Base-by-base conservation (phyloP, 768 basidiomycete species). In the Daedaleopsis sinensis region DNA sequence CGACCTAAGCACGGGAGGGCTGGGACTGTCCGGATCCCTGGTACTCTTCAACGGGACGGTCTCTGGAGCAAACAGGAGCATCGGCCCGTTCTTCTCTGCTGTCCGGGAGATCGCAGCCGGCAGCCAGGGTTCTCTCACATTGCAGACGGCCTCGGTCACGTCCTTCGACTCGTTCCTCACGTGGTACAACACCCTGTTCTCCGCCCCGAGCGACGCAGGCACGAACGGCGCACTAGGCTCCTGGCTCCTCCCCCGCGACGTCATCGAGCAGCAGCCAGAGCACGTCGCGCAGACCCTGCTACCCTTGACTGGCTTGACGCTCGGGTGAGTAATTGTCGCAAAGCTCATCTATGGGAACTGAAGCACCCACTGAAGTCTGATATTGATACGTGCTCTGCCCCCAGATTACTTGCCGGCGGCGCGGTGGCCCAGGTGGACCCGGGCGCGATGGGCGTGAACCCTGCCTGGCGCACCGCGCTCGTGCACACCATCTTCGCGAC, bases 401-500 rank as follows among this genome's bases (percentile, higher is more conserved):
- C 23, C 50, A 83, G 82, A 54, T 68, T 76, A 24, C 67, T 83
- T 7, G 76, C 71, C 7, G 83, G 83, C 2, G 82, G 84, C 3
- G 77, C 71, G 13, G 82, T 82, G 12, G 71, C 74, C 4, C 66
- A 67, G 21, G 65, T 70, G 37, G 68, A 75, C 19, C 75, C 81
- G 0, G 70, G 75, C 46, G 74, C 79, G 1, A 72, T 72, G 11
- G 82, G 79, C 16, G 62, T 82, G 19, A 77, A 82, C 65, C 83
- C 82, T 13, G 78, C 77, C 0, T 85, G 83, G 81, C 73, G 83
- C 16, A 71, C 75, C 15, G 75, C 81, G 1, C 46, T 82, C 10
- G 67, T 73, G 6, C 68, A 80, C 32, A 64, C 73, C 4, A 50
- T 67, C 9, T 69, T 70, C 32, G 62, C 60, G 0, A 4, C 68